Percentiles rank a stretch among this genome's conserved stretches.
Evolutionary conservation across 805 yeast species (phyloP).

Genomic region (Citeromyces matritensis): DNA sequence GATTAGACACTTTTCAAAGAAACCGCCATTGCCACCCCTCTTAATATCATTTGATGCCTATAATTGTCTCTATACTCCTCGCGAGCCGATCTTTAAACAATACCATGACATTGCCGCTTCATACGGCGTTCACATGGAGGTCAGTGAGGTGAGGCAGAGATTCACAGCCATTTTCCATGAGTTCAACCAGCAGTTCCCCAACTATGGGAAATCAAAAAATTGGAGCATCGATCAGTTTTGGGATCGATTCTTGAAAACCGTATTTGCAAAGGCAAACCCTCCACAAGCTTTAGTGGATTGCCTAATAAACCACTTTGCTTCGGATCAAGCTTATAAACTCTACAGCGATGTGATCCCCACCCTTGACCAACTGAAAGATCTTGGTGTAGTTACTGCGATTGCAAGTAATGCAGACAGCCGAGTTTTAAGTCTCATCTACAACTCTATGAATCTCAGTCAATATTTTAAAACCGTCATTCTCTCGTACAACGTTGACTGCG

Average conservation of each 20-base stretch:
- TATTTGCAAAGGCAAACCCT: conserved; percentile 20
- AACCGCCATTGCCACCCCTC: conserved; percentile 14
- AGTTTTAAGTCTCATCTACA: conserved; percentile 25
- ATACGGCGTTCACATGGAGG: conserved; percentile 21
- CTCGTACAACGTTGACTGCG: conserved; percentile 38
- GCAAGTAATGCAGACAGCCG: conserved; percentile 52
- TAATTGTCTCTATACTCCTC: conserved; percentile 49
- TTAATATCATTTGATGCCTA: conserved; percentile 55
- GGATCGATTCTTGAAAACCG: conserved; percentile 27
- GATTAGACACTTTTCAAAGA: too few species aligned
- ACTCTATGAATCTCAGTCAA: conserved; percentile 23
- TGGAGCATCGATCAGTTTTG: conserved; percentile 37
- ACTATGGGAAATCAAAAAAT: conserved; percentile 36
- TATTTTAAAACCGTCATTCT: conserved; percentile 29
- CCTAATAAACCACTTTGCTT: conserved; percentile 31
- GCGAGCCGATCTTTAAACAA: conserved; percentile 33
- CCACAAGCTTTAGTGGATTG: conserved; percentile 21
- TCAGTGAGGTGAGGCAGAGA: conserved; percentile 4
- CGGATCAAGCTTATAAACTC: conserved; percentile 33
- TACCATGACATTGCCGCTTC: conserved; percentile 32
- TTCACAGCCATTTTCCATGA: conserved; percentile 16
- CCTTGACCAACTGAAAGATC: conserved; percentile 15
- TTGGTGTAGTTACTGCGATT: conserved; percentile 23
- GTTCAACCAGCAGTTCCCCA: conserved; percentile 29
- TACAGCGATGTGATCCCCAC: conserved; percentile 39